A percentile compares a stretch with the other conserved stretches of the same genome.
Conservation (phyloP, 2,329 filamentous ascomycete species). For the Alternaria solani region DNA sequence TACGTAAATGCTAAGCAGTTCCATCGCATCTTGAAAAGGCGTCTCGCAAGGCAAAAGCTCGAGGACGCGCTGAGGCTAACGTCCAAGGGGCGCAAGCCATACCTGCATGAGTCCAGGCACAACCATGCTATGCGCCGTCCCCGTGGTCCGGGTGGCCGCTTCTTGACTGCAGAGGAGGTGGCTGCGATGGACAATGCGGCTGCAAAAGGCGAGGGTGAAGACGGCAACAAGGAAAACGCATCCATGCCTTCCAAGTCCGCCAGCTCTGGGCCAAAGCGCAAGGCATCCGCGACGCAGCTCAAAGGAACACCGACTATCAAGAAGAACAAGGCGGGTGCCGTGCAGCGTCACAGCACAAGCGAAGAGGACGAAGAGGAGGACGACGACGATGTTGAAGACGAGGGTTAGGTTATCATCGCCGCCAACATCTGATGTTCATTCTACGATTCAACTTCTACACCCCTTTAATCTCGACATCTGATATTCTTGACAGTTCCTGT, state of each 20-base stretch:
- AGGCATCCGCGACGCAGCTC: constrained; percentile 41
- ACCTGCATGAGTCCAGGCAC: constrained; percentile 95
- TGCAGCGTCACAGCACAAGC: constrained; percentile 55
- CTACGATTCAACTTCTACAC: constrained; percentile 22
- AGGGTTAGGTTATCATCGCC: constrained; percentile 36
- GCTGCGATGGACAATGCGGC: constrained; percentile 75
- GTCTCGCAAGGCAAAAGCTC: constrained; percentile 89
- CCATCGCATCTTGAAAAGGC: constrained; percentile 92
- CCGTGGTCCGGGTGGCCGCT: constrained; percentile 90
- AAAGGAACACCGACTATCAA: constrained; percentile 52
- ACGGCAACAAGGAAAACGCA: constrained; percentile 53
- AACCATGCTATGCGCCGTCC: constrained; percentile 98
- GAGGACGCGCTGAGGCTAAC: constrained; percentile 92
- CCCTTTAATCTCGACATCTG: constrained; percentile 33
- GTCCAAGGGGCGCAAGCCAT: constrained; percentile 94
- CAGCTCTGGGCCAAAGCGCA: constrained; percentile 41
- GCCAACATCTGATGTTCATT: constrained; percentile 2
- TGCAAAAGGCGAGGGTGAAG: constrained; percentile 39
- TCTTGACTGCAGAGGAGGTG: constrained; percentile 95
- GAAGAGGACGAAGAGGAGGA: constrained; percentile 63
- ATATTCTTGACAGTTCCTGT: constrained; percentile 28
- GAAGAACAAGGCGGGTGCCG: constrained; percentile 58
- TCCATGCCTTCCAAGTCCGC: constrained; percentile 34
- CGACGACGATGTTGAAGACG: constrained; percentile 61
- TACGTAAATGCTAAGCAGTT: constrained; percentile 99